Evolutionary conservation across 176 grass and related monocot species (phyloP).

Genomic region (Juncus effusus): DNA sequence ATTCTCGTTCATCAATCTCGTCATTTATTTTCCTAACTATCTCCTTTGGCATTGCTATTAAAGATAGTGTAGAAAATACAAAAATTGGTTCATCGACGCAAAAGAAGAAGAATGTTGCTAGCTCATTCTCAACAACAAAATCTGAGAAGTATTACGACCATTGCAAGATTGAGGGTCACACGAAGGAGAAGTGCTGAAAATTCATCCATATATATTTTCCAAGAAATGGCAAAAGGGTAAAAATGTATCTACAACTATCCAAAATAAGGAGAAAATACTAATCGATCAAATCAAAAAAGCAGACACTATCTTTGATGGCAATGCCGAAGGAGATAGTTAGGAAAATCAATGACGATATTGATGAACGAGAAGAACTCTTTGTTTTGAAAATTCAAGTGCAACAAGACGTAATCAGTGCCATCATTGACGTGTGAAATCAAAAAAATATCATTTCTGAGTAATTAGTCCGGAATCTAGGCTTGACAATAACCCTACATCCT

Average conservation of each 20-base stretch:
- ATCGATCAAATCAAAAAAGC: constrained; percentile 12
- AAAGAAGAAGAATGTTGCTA: not conserved
- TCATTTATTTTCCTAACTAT: not conserved
- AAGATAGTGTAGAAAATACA: constrained; percentile 1
- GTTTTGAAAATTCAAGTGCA: constrained; percentile 9
- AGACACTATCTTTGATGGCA: constrained; percentile 24
- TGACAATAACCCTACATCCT: constrained; percentile 17
- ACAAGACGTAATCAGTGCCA: not conserved
- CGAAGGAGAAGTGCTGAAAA: constrained; percentile 3
- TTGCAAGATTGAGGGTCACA: not conserved
- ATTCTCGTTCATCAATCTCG: constrained; percentile 1
- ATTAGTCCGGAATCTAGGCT: constrained; percentile 13
- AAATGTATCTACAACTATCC: not conserved
- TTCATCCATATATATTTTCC: constrained; percentile 2
- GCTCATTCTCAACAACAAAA: constrained; percentile 4
- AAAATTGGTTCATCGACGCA: too few species aligned
- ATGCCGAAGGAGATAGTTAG: constrained; percentile 15
- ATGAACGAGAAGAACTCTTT: constrained; percentile 11
- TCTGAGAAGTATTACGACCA: not conserved
- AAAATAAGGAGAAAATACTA: not conserved
- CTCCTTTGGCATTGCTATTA: constrained; percentile 23
- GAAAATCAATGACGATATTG: not conserved
- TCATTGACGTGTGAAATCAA: constrained; percentile 9
- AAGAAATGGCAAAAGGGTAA: constrained; percentile 18
- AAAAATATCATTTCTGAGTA: constrained; percentile 18